Evolutionary conservation across 495 filamentous ascomycete genomes (phyloP), one percentile per base, ranked within the genome.

Genomic region (Tuber umbilicatum): DNA sequence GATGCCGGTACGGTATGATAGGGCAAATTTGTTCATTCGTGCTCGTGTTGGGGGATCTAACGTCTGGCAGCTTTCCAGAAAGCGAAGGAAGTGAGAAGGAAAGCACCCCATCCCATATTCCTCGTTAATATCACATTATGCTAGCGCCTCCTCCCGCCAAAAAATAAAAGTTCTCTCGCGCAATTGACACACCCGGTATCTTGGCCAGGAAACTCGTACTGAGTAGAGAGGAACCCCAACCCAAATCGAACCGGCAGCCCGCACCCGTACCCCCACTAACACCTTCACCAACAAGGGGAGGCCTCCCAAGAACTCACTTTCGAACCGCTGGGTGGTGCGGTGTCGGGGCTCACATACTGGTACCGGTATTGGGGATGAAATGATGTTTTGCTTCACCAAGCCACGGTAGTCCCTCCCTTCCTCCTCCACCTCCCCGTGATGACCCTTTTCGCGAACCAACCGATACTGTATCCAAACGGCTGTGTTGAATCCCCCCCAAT

Each of bases 241-340:
- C 50, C 50, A n/a, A 55, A 27, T 55, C n/a, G n/a, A 55, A 55
- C 50, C 50, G 50, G n/a, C 50, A 55, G 50, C 50, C 45, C 45
- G 45, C 45, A 47, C 45, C 45, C n/a, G 50, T 55, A 23, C 21
- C 45, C 45, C 23, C 50, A 12, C 50, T 55, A n/a, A 27, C 50
- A 55, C 50, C 50, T 55, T 55, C 50, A 47, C 45, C 45, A 55
- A 55, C 50, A 50, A n/a, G 1, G 50, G 50, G 50, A 27, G 7
- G 50, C 23, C 50, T 55, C 50, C 50, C 50, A 27, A 55, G 50
- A 55, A 55, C 27, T 55, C 50, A 55, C 50, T 55, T 27, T 55
- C 50, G n/a, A 55, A 55, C 23, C 50, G 50, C 50, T 27, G 50
- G 50, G n/a, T 3, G 23, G 50, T 55, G 50, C 50, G 23, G 23